These are phyloP conservation scores for Paradendryphiella salina DNA, from an alignment of 2,329 filamentous ascomycete species.

Conservation along the genomic window DNA sequence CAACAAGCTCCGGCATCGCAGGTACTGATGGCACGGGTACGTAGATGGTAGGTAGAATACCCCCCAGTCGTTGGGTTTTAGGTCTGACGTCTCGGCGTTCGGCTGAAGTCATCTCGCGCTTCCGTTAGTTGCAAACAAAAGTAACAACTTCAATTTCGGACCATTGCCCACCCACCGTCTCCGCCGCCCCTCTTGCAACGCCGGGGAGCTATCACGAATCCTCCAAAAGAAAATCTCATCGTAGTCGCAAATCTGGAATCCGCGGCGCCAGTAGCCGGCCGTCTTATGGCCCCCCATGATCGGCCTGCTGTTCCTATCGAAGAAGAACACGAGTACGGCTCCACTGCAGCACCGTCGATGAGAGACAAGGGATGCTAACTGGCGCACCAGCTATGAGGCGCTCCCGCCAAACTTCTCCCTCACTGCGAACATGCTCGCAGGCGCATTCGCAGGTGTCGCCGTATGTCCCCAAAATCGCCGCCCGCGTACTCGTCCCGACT, in stretches of 20 bases:
- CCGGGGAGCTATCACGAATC: slow-evolving; percentile 9
- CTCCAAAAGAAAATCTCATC: slow-evolving; percentile 5
- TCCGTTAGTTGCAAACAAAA: slow-evolving; percentile 36
- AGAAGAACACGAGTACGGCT: slow-evolving; percentile 49
- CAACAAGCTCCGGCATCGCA: slow-evolving; percentile 3
- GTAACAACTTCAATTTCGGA: slow-evolving; percentile 26
- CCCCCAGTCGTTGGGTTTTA: slow-evolving; percentile 10
- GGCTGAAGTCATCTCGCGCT: slow-evolving; percentile 30
- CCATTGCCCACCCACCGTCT: slow-evolving; percentile 16
- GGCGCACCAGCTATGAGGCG: slow-evolving; percentile 73
- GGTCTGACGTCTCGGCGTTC: slow-evolving; percentile 34
- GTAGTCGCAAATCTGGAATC: slow-evolving; percentile 43
- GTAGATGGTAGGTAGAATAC: slow-evolving; percentile 5
- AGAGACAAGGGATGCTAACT: slow-evolving; percentile 28
- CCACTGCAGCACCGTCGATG: slow-evolving; percentile 10
- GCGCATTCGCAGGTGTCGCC: slow-evolving; percentile 94
- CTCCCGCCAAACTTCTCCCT: slow-evolving; percentile 94
- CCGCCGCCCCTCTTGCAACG: slow-evolving; percentile 17
- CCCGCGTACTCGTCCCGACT: slow-evolving; percentile 20
- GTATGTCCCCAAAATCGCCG: slow-evolving; percentile 57
- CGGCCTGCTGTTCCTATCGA: slow-evolving; percentile 40
- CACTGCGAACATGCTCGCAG: slow-evolving; percentile 90
- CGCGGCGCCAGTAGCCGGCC: slow-evolving; percentile 40
- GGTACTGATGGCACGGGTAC: slow-evolving; percentile 13
- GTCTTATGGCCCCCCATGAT: slow-evolving; percentile 49